phyloP scores from a whole-genome alignment of 129 eudicot species.

The Tanacetum coccineum region DNA sequence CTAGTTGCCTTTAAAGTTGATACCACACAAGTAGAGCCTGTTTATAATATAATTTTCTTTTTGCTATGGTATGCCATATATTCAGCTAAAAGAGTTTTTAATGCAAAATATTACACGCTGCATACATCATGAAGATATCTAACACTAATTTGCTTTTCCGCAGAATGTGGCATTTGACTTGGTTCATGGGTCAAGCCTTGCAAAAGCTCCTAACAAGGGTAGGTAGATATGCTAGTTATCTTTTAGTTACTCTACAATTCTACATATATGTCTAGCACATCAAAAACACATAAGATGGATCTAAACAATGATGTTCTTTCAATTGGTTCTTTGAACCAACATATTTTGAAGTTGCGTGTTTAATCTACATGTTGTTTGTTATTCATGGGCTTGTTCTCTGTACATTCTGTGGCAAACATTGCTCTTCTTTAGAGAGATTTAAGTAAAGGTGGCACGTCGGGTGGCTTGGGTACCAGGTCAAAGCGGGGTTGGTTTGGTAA shows the following conservation, averaged over 20 bases:
- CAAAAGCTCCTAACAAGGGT: slow-evolving; percentile 45
- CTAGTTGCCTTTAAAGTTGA: not conserved
- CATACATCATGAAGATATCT: slow-evolving; percentile 1
- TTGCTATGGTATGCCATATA: slow-evolving; percentile 5
- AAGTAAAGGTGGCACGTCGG: too few species aligned
- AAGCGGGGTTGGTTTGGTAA: too few species aligned
- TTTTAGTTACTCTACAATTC: slow-evolving; percentile 1
- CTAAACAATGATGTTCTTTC: not conserved
- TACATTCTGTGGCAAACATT: not conserved
- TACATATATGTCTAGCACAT: too few species aligned
- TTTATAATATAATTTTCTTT: slow-evolving; percentile 3
- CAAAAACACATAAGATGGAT: too few species aligned
- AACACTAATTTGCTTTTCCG: slow-evolving; percentile 28
- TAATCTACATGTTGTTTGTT: not conserved
- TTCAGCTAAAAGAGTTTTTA: slow-evolving; percentile 2
- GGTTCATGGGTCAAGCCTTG: slow-evolving; percentile 48
- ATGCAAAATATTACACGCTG: not conserved
- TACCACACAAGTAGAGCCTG: not conserved
- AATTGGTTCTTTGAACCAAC: not conserved
- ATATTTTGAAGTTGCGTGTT: not conserved
- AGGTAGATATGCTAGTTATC: slow-evolving; percentile 40
- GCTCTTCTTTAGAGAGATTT: not conserved
- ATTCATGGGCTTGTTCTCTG: not conserved
- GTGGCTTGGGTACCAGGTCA: too few species aligned
- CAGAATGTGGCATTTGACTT: slow-evolving; percentile 89